Evolutionary conservation across 73 alveolate species (phyloP).

Genomic region (Paraurostyla sp.): DNA sequence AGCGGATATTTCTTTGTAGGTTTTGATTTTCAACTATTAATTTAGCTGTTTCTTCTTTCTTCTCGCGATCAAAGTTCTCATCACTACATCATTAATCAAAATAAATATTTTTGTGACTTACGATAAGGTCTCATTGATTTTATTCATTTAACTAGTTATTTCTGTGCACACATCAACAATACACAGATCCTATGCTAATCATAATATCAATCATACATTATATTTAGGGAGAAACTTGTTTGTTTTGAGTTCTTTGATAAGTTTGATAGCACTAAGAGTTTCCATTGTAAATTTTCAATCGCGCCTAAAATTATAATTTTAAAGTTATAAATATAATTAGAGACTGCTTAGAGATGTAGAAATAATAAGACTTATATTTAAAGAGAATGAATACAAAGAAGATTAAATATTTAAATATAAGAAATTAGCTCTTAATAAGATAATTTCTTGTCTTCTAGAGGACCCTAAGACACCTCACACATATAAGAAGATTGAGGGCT

Average conservation of each 20-base stretch:
- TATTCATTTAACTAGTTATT: slow-evolving; percentile 29
- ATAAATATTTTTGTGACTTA: not conserved
- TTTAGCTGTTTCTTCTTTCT: slow-evolving; percentile 25
- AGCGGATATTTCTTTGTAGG: slow-evolving; percentile 43
- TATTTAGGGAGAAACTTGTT: slow-evolving; percentile 44
- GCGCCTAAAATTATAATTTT: not conserved
- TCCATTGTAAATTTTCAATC: slow-evolving; percentile 39
- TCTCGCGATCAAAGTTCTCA: slow-evolving; percentile 39
- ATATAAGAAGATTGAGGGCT: slow-evolving; percentile 77
- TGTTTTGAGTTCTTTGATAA: slow-evolving; percentile 45
- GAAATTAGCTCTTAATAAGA: too few relatives aligned
- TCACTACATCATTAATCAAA: not conserved
- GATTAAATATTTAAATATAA: too few relatives aligned
- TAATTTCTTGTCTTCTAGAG: too few relatives aligned
- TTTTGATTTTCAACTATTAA: slow-evolving; percentile 34
- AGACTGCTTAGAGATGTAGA: not conserved
- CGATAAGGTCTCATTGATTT: slow-evolving; percentile 28
- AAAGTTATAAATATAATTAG: not conserved
- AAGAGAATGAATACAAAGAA: too few relatives aligned
- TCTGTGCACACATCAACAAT: slow-evolving; percentile 35
- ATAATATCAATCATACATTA: slow-evolving; percentile 12
- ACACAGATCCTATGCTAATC: slow-evolving; percentile 15
- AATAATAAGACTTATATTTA: too few relatives aligned
- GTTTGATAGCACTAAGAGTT: slow-evolving; percentile 44
- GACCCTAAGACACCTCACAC: too few relatives aligned